A percentile compares a stretch with the other conserved stretches of the same genome.
Evolutionary conservation across 106 monocot genomes (phyloP).

Genomic region (Agapanthus africanus): DNA sequence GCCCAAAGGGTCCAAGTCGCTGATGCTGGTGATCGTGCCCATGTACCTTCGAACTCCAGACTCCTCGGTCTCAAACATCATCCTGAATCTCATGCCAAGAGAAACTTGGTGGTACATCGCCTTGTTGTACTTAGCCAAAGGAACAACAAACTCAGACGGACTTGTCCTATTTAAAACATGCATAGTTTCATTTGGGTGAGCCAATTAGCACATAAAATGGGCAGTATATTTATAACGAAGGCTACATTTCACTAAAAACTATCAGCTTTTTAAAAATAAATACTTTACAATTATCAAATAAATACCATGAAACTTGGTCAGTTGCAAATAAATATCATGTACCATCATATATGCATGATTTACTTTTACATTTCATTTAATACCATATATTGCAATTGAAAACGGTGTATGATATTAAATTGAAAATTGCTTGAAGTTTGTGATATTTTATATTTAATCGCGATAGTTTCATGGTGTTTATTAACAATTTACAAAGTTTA

Average conservation of each 20-base stretch:
- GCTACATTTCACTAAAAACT: too few species aligned
- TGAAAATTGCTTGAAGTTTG: too few species aligned
- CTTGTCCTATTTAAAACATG: constrained; percentile 50
- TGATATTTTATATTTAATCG: too few species aligned
- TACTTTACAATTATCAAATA: background rate
- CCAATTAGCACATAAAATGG: background rate
- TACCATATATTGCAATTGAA: too few species aligned
- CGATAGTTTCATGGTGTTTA: too few species aligned
- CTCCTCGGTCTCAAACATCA: constrained; percentile 52
- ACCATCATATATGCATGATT: background rate
- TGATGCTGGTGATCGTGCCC: constrained; percentile 85
- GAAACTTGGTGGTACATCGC: constrained; percentile 73
- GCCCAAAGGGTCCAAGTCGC: constrained; percentile 61
- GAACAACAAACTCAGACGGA: constrained; percentile 79
- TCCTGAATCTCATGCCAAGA: constrained; percentile 81
- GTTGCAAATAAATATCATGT: too few species aligned
- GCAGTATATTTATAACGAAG: background rate
- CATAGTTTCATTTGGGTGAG: constrained; percentile 6
- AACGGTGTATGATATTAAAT: too few species aligned
- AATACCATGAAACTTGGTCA: too few species aligned
- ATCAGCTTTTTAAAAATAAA: constrained; percentile 16
- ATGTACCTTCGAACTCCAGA: constrained; percentile 73
- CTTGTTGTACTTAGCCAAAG: constrained; percentile 76
- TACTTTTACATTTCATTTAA: background rate
- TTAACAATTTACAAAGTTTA: too few species aligned